Base-by-base conservation (phyloP, 192 early-diverging fungal species). In the Gaertneriomyces semiglobifer region DNA sequence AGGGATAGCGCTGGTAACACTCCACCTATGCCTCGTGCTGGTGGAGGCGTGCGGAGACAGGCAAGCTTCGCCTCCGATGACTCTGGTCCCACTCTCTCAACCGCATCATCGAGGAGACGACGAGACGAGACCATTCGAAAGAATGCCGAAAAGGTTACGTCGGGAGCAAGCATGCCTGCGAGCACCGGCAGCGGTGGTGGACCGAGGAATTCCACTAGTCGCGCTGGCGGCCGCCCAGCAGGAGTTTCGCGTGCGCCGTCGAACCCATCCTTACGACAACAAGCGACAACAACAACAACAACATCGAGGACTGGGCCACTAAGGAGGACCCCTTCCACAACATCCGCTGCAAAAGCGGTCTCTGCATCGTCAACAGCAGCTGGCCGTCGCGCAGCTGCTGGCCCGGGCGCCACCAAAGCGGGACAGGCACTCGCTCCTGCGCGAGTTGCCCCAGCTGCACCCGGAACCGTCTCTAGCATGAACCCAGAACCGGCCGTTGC, bases 401-500 rank as follows among this genome's bases (percentile, higher is more conserved):
- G 25, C 25, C 25, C 25, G 25, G 25, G 25, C 25, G 25, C 25
- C 25, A 33, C 25, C 25, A 33, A 33, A 61, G 44, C 7, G 44
- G 19, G 7, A n/a, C 60, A 11, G 11, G 54, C 11, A 56, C 54
- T 11, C 41, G 42, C 14, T 7, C 9, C 43, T 45, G 5, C 10
- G 16, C 10, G 44, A 16, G 60, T 19, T 19, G 19, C 18, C 20
- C 62, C 14, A 46, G 8, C 39, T 33, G 25, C 25, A 33, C 68
- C 41, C 42, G 92, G 92, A 7, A 94, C 92, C 1, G 93, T 96
- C 11, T 86, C 91, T 5, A 82, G 90, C 11, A 79, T 96, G 57
- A 81, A 85, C 53, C 92, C 92, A 33, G 82, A 88, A 0, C 84
- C 89, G 44, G 92, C 94, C 4, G 75, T 96, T 62, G 93, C 90